A percentile compares a stretch with the other conserved stretches of the same genome.
These are phyloP conservation scores for Starmerella sp. DNA, from an alignment of 805 yeast genomes.

Conservation along the genomic window DNA sequence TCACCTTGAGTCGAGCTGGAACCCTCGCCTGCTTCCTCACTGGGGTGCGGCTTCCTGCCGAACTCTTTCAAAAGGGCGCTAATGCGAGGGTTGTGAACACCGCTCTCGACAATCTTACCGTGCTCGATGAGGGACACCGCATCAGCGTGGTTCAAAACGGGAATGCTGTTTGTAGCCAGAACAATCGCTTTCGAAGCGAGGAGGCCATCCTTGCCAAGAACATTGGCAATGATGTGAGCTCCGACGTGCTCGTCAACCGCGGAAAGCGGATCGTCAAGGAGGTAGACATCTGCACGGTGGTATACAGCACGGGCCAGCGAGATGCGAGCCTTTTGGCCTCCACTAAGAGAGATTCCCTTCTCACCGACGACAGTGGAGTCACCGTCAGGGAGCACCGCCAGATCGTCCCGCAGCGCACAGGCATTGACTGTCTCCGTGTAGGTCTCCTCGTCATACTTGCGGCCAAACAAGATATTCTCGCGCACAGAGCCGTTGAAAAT, in stretches of 20 bases:
- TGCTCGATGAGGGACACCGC: conserved; percentile 55
- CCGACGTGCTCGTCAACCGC: conserved; percentile 86
- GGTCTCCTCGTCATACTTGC: conserved; percentile 38
- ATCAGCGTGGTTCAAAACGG: conserved; percentile 67
- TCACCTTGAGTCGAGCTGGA: background rate
- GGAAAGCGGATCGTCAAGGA: conserved; percentile 69
- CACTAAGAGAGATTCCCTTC: conserved; percentile 75
- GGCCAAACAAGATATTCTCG: conserved; percentile 64
- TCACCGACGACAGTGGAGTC: conserved; percentile 76
- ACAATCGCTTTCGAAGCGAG: conserved; percentile 62
- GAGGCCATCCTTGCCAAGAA: conserved; percentile 71
- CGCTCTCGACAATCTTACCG: conserved; percentile 32
- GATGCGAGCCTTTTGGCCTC: conserved; percentile 80
- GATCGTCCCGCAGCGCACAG: conserved; percentile 57
- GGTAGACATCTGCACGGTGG: conserved; percentile 50
- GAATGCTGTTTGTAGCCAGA: conserved; percentile 77
- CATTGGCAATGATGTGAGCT: conserved; percentile 62
- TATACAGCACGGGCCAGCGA: conserved; percentile 72
- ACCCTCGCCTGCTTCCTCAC: background rate
- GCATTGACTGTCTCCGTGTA: conserved; percentile 48
- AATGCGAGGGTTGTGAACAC: conserved; percentile 20
- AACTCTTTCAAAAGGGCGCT: conserved; percentile 17
- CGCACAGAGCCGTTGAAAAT: conserved; percentile 86
- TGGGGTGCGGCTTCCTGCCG: conserved; percentile 10
- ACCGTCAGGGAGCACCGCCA: conserved; percentile 58